phyloP scores from a whole-genome alignment of 2,329 filamentous ascomycete species.

The Lachnellula subtilissima region DNA sequence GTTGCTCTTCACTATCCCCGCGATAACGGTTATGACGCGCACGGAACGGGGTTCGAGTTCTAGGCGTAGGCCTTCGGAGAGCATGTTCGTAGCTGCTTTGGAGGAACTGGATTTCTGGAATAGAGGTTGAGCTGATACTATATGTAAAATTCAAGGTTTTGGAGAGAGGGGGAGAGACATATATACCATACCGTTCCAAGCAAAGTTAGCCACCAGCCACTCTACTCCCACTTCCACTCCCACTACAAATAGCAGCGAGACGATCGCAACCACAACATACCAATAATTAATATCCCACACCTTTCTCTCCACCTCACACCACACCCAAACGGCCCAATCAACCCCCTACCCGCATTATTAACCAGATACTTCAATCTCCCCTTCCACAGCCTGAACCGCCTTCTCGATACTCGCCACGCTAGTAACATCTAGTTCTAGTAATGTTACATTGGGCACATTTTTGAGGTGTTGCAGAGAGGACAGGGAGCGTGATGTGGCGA shows the following conservation, averaged over 20 bases:
- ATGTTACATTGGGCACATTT: slow-evolving; percentile 31
- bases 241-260: no score
- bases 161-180: not conserved
- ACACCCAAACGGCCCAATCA: slow-evolving; percentile 27
- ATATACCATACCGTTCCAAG: not conserved
- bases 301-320: slow-evolving; percentile 17
- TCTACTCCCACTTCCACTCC: no score
- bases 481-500: slow-evolving; percentile 35
- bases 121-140: not conserved
- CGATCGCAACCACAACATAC: no score
- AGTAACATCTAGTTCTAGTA: slow-evolving; percentile 35
- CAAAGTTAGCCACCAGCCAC: not conserved
- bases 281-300: slow-evolving; percentile 29
- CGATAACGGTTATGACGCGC: not conserved
- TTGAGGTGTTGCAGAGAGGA: slow-evolving; percentile 27
- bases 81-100: not conserved
- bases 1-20: slow-evolving; percentile 1
- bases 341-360: slow-evolving; percentile 38
- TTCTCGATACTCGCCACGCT: slow-evolving; percentile 30
- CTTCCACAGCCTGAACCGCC: slow-evolving; percentile 29
- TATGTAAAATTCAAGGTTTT: not conserved
- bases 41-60: slow-evolving; percentile 7
- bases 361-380: slow-evolving; percentile 36
- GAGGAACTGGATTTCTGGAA: not conserved
- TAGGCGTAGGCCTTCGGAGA: slow-evolving; percentile 2